Base-by-base conservation (phyloP, 225 moss, liverwort and hornwort genomes). In the Marchantia polymorpha region DNA sequence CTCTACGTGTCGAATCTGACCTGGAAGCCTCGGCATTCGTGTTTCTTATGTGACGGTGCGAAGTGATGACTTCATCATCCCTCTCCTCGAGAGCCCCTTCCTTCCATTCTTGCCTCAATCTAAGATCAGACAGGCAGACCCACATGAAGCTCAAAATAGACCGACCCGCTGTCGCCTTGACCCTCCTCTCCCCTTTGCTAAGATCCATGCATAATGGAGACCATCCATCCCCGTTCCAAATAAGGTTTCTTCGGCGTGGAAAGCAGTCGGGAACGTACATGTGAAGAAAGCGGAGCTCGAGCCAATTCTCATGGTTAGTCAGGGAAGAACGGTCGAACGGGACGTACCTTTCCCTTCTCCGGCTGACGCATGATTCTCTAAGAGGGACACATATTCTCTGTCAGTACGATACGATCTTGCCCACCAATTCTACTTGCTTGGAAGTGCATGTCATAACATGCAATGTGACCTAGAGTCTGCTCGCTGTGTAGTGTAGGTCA, bases 381-480 rank as follows among this genome's bases (percentile, higher is more conserved):
- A 17, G 47, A 47, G 31, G 11, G 25, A 56, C 25, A 65, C 26
- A 26, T 13, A 68, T 68, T 68, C 68, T 17, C 31, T 68, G 68
- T 39, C 31, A 31, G 68, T 68, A 68, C 68, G 68, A 69, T 69
- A 69, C 26, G 47, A 17, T 17, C 69, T 69, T 8, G 69, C 69
- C 46, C 19, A 69, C 39, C 46, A 48, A 6, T 69, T 17, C 47
- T 46, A 69, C 39, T 48, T 39, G 6, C 2, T 10, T 8, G 39
- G 47, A 69, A 69, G 17, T 69, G 69, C 69, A 69, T 69, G 69
- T 69, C 46, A 47, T 69, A 69, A 31, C 69, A 69, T 69, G 46
- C 69, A 19, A 14, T 39, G 31, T 15, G 23, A 64, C 22, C 26
- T 66, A 56, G 56, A 19, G 56, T 56, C 13, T 56, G 39, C 5